A percentile compares a stretch with the other conserved stretches of the same genome.
Conservation (phyloP, 768 basidiomycete genomes). For the Boletus subcaerulescens region DNA sequence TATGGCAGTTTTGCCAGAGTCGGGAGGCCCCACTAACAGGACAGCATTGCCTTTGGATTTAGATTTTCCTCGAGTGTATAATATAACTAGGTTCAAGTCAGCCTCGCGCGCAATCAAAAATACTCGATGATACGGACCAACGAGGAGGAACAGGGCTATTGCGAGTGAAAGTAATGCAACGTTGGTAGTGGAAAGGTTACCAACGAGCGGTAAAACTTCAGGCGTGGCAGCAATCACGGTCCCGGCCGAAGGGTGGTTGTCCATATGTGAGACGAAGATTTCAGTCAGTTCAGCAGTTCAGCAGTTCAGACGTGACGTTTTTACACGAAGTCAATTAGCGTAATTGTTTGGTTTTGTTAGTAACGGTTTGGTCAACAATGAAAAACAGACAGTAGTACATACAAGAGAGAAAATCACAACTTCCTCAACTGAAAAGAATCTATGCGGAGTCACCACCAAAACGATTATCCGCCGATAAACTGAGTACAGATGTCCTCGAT, state of each 20-base stretch:
- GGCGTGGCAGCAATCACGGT: constrained; percentile 20
- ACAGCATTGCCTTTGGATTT: constrained; percentile 54
- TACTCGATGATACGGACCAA: constrained; percentile 35
- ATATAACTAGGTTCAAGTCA: constrained; percentile 40
- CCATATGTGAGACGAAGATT: constrained; percentile 9
- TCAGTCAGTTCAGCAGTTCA: neutral
- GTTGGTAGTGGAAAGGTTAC: constrained; percentile 38
- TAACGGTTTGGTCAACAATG: constrained; percentile 12
- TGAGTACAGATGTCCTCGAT: neutral
- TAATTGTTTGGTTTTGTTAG: constrained; percentile 24
- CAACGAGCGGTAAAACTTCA: constrained; percentile 35
- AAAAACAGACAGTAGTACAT: neutral
- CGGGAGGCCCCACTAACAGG: constrained; percentile 72
- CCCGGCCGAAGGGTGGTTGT: constrained; percentile 2
- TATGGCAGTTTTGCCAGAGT: constrained; percentile 81
- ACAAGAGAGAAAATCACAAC: no score
- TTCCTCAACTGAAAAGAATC: neutral
- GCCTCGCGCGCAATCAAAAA: neutral
- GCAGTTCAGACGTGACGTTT: neutral
- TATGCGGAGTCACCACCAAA: neutral
- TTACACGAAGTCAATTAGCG: neutral
- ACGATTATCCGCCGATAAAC: neutral
- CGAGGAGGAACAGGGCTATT: constrained; percentile 41
- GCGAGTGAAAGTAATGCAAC: constrained; percentile 42
- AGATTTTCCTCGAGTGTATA: constrained; percentile 43